phyloP scores from a whole-genome alignment of 2,329 filamentous ascomycete genomes.

The Aspergillus sp. region DNA sequence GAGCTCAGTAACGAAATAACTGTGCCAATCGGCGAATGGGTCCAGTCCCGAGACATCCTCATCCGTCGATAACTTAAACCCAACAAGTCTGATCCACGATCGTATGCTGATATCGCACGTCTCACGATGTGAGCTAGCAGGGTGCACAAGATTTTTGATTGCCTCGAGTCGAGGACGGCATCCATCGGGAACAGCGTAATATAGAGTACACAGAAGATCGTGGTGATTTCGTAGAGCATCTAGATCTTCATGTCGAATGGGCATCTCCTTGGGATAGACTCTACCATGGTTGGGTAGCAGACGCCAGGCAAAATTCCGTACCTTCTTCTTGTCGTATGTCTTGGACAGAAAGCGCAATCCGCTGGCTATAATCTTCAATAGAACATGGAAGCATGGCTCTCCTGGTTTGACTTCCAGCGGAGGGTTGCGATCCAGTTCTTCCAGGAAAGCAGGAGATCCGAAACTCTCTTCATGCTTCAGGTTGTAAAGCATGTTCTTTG shows the following conservation, averaged over 20 bases:
- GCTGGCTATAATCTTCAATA: slow-evolving; percentile 51
- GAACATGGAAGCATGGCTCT: slow-evolving; percentile 53
- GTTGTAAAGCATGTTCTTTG: slow-evolving; percentile 45
- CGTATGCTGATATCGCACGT: slow-evolving; percentile 53
- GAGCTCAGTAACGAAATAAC: slow-evolving; percentile 47
- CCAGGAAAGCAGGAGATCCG: slow-evolving; percentile 50
- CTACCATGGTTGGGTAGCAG: slow-evolving; percentile 55
- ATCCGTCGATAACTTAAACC: slow-evolving; percentile 50
- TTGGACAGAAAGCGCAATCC: slow-evolving; percentile 44
- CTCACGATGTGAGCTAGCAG: slow-evolving; percentile 51
- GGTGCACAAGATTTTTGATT: slow-evolving; percentile 51
- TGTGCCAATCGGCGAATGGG: slow-evolving; percentile 50
- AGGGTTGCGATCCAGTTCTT: slow-evolving; percentile 41
- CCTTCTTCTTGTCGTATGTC: slow-evolving; percentile 46
- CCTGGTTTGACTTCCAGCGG: slow-evolving; percentile 38
- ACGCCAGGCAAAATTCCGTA: slow-evolving; percentile 51
- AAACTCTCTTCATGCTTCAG: slow-evolving; percentile 46
- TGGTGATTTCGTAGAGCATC: slow-evolving; percentile 56
- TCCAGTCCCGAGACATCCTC: slow-evolving; percentile 42
- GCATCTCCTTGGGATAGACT: slow-evolving; percentile 53
- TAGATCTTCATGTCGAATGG: slow-evolving; percentile 47
- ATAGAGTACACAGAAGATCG: slow-evolving; percentile 54
- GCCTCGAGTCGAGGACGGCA: slow-evolving; percentile 48
- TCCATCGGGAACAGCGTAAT: slow-evolving; percentile 49
- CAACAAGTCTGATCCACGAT: slow-evolving; percentile 51